Base-by-base conservation (phyloP, 305 asterid species). In the Solanum hybrid region DNA sequence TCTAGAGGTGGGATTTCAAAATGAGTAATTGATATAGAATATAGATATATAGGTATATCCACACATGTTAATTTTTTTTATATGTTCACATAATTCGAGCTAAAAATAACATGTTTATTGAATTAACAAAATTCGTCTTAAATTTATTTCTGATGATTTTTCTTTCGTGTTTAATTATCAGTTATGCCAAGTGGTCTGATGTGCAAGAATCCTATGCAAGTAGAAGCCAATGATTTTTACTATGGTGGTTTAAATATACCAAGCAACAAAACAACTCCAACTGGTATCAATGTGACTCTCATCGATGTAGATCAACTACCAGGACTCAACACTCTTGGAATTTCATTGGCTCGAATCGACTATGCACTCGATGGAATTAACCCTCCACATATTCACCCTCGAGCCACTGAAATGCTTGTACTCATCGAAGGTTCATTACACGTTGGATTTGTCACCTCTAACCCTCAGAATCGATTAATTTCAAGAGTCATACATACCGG, bases 291-390 rank as follows among this genome's bases (percentile, higher is more conserved):
- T 31, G 32, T 35, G 6, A 80, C 90, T 9, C 75, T 56, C 0
- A 89, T 89, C 5, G 22, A 19, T 7, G 90, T n/a, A 15, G 10
- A 77, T 66, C 87, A 89, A 51, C 15, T 91, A 4, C 90, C 86
- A 2, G 91, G 90, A 24, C 90, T 91, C 3, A 89, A 91, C 85
- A 89, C 92, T 15, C 72, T 91, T 17, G 92, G 90, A 6, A 85
- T 91, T 26, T 86, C 92, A 29, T 10, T 82, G 85, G 87, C 77
- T 34, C 91, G 91, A 4, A 72, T 89, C 3, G 91, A 91, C 64
- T 89, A 24, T 36, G 82, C 27, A 29, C 35, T 15, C 4, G 64
- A 60, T 13, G 86, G 86, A 38, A 6, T 89, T 77, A 89, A 86
- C 29, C 56, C 91, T 17, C 89, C 90, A 5, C 91, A 89, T 10